phyloP scores from a whole-genome alignment of 345 rosid genomes.

The Syzygium grande region DNA sequence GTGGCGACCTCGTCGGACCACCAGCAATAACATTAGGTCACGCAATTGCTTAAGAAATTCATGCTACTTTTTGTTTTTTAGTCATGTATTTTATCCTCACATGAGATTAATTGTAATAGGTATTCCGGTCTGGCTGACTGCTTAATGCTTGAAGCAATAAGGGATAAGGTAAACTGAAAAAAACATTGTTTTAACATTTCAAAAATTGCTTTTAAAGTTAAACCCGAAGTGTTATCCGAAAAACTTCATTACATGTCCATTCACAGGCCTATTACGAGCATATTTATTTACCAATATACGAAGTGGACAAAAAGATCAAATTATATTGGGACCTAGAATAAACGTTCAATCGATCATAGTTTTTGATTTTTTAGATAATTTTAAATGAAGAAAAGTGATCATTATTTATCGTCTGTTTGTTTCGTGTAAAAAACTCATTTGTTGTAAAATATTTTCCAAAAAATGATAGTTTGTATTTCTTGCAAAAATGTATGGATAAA shows the following conservation, averaged over 20 bases:
- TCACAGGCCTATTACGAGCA: too few relatives aligned
- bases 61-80: too few relatives aligned
- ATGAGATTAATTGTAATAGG: not conserved
- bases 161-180: too few relatives aligned
- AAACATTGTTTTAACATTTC: too few relatives aligned
- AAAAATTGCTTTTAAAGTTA: too few relatives aligned
- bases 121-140: not conserved
- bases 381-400: not conserved
- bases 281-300: too few relatives aligned
- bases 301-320: not conserved
- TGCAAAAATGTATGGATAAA: not conserved
- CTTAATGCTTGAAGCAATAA: not conserved
- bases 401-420: not conserved
- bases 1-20: not conserved
- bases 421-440: rapidly evolving
- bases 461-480: too few relatives aligned
- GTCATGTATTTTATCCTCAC: not conserved
- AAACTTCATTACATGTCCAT: too few relatives aligned
- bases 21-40: not conserved
- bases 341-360: not conserved
- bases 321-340: not conserved
- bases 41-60: not conserved
- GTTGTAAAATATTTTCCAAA: not conserved
- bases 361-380: not conserved
- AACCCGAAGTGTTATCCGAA: too few relatives aligned